Evolutionary conservation across 257 asterid genomes (phyloP).

Genomic region (Ehretia macrophylla): DNA sequence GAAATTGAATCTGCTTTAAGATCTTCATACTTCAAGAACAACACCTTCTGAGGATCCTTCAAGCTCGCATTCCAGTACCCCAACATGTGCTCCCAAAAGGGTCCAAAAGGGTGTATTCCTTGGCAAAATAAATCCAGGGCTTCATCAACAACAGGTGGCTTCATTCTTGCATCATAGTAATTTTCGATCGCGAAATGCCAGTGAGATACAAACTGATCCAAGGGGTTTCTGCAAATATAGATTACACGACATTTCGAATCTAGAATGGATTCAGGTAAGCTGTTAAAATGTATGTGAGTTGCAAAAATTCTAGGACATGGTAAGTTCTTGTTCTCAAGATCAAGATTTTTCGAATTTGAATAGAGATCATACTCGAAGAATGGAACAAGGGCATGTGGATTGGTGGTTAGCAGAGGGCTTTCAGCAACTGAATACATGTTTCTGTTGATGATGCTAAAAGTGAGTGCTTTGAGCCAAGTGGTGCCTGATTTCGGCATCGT

Average conservation of each 20-base stretch:
- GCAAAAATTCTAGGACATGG: slow-evolving; percentile 5
- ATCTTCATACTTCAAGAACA: slow-evolving; percentile 2
- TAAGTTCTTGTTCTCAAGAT: not conserved
- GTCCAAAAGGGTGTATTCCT: slow-evolving; percentile 6
- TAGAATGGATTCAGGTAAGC: not conserved
- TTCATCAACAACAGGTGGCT: not conserved
- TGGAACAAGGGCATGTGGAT: slow-evolving; percentile 9
- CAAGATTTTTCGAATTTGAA: not conserved
- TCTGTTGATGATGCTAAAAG: slow-evolving; percentile 21
- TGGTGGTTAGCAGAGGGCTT: slow-evolving; percentile 13
- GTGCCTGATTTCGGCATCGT: slow-evolving; percentile 33
- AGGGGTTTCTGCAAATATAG: slow-evolving; percentile 9
- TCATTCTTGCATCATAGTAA: not conserved
- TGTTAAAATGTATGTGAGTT: slow-evolving; percentile 7
- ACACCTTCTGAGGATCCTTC: slow-evolving; percentile 3
- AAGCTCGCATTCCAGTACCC: slow-evolving; percentile 9
- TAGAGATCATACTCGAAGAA: slow-evolving; percentile 7
- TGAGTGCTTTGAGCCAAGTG: slow-evolving; percentile 30
- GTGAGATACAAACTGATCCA: slow-evolving; percentile 6
- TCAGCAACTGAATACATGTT: not conserved
- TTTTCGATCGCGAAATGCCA: slow-evolving; percentile 2
- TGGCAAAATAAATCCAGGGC: not conserved
- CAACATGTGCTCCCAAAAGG: slow-evolving; percentile 11
- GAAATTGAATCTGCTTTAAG: not conserved
- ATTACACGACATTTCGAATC: not conserved